Evolutionary conservation across 768 basidiomycete species (phyloP).

Genomic region (Chiua virens): DNA sequence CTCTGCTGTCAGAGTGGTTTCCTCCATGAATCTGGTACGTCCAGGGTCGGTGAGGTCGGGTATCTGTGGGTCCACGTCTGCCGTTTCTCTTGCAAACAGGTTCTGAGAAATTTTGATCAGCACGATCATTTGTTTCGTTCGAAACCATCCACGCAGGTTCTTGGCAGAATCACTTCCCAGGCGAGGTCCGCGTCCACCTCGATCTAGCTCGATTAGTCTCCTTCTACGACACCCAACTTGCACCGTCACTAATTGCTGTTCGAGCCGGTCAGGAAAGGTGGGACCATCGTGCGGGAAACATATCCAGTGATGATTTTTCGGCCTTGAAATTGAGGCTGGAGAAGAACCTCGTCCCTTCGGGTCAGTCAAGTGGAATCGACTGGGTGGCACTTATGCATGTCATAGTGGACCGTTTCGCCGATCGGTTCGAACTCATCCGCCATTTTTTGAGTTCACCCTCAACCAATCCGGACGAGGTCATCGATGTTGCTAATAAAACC

Average conservation of each 20-base stretch:
- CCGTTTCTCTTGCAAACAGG: too few species aligned
- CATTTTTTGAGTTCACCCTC: constrained; percentile 19
- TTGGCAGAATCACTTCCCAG: constrained; percentile 37
- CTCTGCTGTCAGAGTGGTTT: constrained; percentile 25
- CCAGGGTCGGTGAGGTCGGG: not conserved
- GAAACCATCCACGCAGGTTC: constrained; percentile 18
- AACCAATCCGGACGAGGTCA: not conserved
- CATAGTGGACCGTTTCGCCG: constrained; percentile 21
- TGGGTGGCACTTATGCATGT: constrained; percentile 28
- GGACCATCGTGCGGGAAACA: constrained; percentile 32
- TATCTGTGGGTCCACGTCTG: too few species aligned
- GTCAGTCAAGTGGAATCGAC: constrained; percentile 30
- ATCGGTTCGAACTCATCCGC: constrained; percentile 28
- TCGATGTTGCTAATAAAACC: constrained; percentile 8
- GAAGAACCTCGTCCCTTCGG: constrained; percentile 15
- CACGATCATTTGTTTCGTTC: not conserved
- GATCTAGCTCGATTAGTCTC: constrained; percentile 36
- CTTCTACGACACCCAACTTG: constrained; percentile 36
- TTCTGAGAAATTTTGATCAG: not conserved
- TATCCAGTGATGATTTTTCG: constrained; percentile 22
- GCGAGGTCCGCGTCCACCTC: constrained; percentile 34
- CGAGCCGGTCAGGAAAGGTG: constrained; percentile 27
- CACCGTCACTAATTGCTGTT: constrained; percentile 28
- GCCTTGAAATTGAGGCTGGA: constrained; percentile 8
- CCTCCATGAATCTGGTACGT: constrained; percentile 15